phyloP scores from a whole-genome alignment of 2,329 filamentous ascomycete species.

The Calonectria honghensis region DNA sequence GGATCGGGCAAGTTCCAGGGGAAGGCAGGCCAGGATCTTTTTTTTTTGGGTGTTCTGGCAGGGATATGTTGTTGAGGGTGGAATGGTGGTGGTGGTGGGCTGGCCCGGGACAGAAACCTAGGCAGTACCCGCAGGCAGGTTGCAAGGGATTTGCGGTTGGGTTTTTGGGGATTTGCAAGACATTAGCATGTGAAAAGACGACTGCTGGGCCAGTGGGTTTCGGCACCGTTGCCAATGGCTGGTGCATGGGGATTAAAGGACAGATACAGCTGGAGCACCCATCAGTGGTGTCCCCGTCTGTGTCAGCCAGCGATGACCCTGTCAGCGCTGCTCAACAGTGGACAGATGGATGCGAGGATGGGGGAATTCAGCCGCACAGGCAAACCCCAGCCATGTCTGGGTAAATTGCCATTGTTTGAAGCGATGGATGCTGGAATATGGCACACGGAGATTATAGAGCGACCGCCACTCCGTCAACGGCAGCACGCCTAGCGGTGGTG shows the following conservation, averaged over 20 bases:
- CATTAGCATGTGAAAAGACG: slow-evolving; percentile 22
- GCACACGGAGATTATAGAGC: slow-evolving; percentile 22
- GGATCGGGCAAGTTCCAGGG: slow-evolving; percentile 34
- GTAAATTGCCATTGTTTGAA: slow-evolving; percentile 17
- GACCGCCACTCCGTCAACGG: slow-evolving; percentile 22
- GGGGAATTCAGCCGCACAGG: slow-evolving; percentile 32
- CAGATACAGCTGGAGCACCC: not conserved
- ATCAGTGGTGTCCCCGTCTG: slow-evolving; percentile 7
- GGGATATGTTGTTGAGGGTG: slow-evolving; percentile 22
- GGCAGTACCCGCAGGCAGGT: not conserved
- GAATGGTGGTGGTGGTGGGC: slow-evolving; percentile 12
- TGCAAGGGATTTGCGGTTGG: slow-evolving; percentile 9
- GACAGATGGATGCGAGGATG: not conserved
- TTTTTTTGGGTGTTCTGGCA: not conserved
- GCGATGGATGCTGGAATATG: slow-evolving; percentile 6
- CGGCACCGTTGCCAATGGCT: slow-evolving; percentile 5
- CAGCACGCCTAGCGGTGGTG: slow-evolving; percentile 12
- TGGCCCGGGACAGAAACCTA: not conserved
- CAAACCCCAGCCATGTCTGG: slow-evolving; percentile 17
- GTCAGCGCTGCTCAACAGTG: slow-evolving; percentile 8
- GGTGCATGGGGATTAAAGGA: slow-evolving; percentile 1
- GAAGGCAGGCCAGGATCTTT: slow-evolving; percentile 25
- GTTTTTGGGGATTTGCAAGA: not conserved
- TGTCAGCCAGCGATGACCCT: slow-evolving; percentile 24
- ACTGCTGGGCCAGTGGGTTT: slow-evolving; percentile 1